Conservation (phyloP, 164 flowering plant species). For the Vitis labrusca region DNA sequence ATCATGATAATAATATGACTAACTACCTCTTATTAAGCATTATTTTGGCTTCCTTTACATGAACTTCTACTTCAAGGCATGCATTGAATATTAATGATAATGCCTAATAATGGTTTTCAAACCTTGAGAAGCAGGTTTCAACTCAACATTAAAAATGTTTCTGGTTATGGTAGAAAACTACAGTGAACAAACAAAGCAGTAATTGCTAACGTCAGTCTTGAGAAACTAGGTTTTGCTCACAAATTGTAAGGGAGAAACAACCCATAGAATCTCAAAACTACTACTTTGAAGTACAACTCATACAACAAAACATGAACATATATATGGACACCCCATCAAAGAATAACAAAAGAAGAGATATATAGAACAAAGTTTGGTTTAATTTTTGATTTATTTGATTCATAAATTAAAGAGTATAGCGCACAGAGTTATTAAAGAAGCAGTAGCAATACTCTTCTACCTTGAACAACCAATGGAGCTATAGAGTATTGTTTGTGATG, state of each 20-base stretch:
- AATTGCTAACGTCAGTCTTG: constrained; percentile 39
- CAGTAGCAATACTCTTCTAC: not conserved
- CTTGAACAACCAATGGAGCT: constrained; percentile 19
- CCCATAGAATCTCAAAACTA: constrained; percentile 9
- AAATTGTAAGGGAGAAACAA: too few relatives aligned
- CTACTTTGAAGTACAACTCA: not conserved
- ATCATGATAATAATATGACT: too few relatives aligned
- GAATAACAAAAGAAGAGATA: too few relatives aligned
- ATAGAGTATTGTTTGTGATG: not conserved
- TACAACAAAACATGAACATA: not conserved
- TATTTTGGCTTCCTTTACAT: too few relatives aligned
- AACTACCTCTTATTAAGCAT: too few relatives aligned
- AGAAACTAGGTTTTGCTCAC: constrained; percentile 24
- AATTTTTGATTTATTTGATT: not conserved
- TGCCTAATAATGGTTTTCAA: too few relatives aligned
- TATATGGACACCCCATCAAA: too few relatives aligned
- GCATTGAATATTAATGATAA: too few relatives aligned
- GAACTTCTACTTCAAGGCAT: too few relatives aligned
- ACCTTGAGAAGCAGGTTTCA: too few relatives aligned
- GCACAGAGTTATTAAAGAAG: not conserved
- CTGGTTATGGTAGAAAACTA: not conserved
- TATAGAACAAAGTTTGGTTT: not conserved
- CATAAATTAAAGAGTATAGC: not conserved
- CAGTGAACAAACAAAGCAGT: constrained; percentile 10
- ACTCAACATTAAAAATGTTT: too few relatives aligned